Conservation (phyloP, 768 basidiomycete genomes). For the Trametes punicea region DNA sequence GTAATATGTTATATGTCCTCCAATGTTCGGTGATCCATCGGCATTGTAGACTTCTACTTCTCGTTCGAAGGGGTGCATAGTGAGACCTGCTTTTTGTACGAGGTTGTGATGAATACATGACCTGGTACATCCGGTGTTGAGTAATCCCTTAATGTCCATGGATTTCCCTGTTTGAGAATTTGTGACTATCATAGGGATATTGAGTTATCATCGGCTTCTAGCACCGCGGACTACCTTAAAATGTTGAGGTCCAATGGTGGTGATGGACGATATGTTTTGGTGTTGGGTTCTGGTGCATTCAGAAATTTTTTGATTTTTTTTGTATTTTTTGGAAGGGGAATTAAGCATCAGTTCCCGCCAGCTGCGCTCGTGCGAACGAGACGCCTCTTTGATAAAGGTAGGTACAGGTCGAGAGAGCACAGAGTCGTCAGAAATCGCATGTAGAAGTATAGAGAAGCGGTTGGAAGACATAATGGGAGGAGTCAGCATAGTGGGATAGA, state of each 20-base stretch:
- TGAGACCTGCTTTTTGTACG: not conserved
- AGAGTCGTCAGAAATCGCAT: too few relatives aligned
- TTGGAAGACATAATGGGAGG: too few relatives aligned
- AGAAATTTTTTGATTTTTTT: not conserved
- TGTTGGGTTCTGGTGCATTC: not conserved
- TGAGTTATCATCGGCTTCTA: not conserved
- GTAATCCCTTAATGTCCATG: slow-evolving; percentile 9
- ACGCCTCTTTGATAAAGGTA: not conserved
- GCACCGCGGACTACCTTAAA: slow-evolving; percentile 12
- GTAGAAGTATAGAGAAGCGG: too few relatives aligned
- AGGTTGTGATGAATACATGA: slow-evolving; percentile 18
- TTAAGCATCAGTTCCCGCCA: not conserved
- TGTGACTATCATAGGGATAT: slow-evolving; percentile 6
- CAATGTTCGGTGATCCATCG: slow-evolving; percentile 5
- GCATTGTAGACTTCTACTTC: slow-evolving; percentile 12
- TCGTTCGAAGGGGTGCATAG: not conserved
- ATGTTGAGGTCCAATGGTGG: not conserved
- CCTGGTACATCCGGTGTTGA: slow-evolving; percentile 24
- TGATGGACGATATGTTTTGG: not conserved
- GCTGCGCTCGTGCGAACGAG: not conserved
- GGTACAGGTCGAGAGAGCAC: not conserved
- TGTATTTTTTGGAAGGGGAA: not conserved
- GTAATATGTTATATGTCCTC: slow-evolving; percentile 7
- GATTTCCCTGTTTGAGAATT: not conserved
- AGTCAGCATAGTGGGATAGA: too few relatives aligned